phyloP scores from a whole-genome alignment of 805 yeast genomes.

The Monosporozyma solicola region DNA sequence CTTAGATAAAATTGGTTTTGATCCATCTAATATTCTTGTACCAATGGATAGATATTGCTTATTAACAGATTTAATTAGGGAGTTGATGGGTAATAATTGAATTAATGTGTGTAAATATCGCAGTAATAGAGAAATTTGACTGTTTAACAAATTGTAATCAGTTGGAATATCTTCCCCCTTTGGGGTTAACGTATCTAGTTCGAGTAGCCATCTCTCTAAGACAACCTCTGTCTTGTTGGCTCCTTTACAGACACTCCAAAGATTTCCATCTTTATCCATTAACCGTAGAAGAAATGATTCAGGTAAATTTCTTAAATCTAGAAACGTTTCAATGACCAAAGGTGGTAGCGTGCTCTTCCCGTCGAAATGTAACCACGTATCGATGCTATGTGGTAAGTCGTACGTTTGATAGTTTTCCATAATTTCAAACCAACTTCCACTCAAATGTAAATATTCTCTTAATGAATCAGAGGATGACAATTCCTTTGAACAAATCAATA shows the following conservation, averaged over 20 bases:
- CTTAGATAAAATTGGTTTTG: constrained; percentile 65
- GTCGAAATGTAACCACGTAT: constrained; percentile 58
- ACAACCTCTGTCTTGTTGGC: constrained; percentile 75
- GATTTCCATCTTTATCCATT: constrained; percentile 43
- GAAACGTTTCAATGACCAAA: constrained; percentile 72
- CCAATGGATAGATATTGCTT: constrained; percentile 31
- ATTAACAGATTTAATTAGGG: constrained; percentile 27
- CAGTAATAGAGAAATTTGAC: constrained; percentile 63
- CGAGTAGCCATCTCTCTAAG: constrained; percentile 87
- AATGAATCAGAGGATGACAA: not conserved
- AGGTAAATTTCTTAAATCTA: constrained; percentile 53
- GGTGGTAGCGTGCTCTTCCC: constrained; percentile 51
- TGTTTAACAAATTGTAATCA: constrained; percentile 39
- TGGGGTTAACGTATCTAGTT: constrained; percentile 43
- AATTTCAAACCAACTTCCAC: constrained; percentile 9
- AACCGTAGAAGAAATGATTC: constrained; percentile 52
- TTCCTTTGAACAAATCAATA: constrained; percentile 39
- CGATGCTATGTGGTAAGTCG: constrained; percentile 26
- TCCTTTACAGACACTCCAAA: constrained; percentile 53
- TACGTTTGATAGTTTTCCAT: not conserved
- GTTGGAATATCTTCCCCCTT: constrained; percentile 38
- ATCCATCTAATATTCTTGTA: constrained; percentile 64
- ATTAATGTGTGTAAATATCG: constrained; percentile 62
- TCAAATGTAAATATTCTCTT: constrained; percentile 2
- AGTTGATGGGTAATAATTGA: constrained; percentile 64